Base-by-base conservation (phyloP, 2,329 filamentous ascomycete species). In the Pseudodiploospora longispora region DNA sequence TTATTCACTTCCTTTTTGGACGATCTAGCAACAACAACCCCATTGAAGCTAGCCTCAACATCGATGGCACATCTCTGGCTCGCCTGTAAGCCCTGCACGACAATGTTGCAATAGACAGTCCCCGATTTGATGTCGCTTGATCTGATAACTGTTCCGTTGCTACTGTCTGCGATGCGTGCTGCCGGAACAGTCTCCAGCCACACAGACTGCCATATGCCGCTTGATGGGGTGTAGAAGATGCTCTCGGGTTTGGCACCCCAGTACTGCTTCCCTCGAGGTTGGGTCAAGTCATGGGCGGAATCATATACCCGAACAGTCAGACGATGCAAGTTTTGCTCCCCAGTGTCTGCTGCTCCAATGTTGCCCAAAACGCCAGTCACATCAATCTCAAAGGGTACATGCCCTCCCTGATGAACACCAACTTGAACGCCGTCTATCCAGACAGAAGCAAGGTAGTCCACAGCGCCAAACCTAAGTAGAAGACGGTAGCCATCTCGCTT, bases 211-310 rank as follows among this genome's bases (percentile, higher is more conserved):
- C 75, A 79, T 45, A 78, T 76, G 27, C 75, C 75, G 29, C 72
- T 72, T 6, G 72, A 74, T 0, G 75, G 75, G 1, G 73, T 77
- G 53, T 78, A 78, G 53, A 78, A 79, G 52, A 78, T 78, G 41
- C 71, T 75, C 56, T 82, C 76, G 0, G 78, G 75, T 57, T 78
- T 68, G 1, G 75, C 72, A 4, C 68, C 71, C 78, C 78, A 82
- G 54, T 80, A 81, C 59, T 85, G 82, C 58, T 85, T 85, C 0
- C 82, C 82, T 30, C 82, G 69, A 1, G 78, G 82, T 57, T 85
- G 81, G 0, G 75, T 73, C 6, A 83, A 62, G 47, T 85, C 81
- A 47, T 74, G 75, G 0, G 80, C 76, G 1, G 80, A 83, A 58
- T 85, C 81, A 34, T 73, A 74, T 0, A 83, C 75, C 3, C 81